These are phyloP conservation scores for Saturnispora sanitii DNA, from an alignment of 805 yeast genomes.

Conservation along the genomic window DNA sequence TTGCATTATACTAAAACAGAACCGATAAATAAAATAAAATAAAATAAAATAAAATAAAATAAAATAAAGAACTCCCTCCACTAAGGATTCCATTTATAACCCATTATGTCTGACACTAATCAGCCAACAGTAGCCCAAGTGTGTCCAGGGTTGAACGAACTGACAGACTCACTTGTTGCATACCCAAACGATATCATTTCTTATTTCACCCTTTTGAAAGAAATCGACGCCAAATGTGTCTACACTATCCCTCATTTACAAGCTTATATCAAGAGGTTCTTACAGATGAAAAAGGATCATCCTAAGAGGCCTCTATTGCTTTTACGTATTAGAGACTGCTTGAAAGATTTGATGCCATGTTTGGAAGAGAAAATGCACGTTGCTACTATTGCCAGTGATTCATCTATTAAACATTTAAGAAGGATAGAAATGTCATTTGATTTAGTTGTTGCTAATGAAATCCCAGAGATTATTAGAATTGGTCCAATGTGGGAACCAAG, in stretches of 20 bases:
- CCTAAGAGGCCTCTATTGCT: slow-evolving; percentile 31
- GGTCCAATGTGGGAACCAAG: slow-evolving; percentile 90
- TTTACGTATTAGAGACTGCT: slow-evolving; percentile 33
- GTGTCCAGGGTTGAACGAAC: slow-evolving; percentile 84
- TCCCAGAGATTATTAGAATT: slow-evolving; percentile 66
- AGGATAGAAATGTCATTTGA: slow-evolving; percentile 78
- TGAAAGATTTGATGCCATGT: slow-evolving; percentile 76
- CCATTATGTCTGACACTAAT: background rate
- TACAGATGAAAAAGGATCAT: slow-evolving; percentile 29
- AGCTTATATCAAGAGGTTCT: slow-evolving; percentile 40
- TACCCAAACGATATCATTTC: slow-evolving; percentile 75
- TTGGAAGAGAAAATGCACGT: slow-evolving; percentile 97
- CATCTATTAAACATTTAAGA: slow-evolving; percentile 53
- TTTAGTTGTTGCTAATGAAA: slow-evolving; percentile 62
- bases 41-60: no score
- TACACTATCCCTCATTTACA: slow-evolving; percentile 60
- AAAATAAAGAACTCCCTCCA: background rate
- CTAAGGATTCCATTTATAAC: background rate
- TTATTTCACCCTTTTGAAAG: slow-evolving; percentile 80
- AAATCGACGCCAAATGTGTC: slow-evolving; percentile 90
- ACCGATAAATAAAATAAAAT: background rate
- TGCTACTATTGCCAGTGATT: slow-evolving; percentile 81
- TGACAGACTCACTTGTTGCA: slow-evolving; percentile 85
- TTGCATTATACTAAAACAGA: background rate
- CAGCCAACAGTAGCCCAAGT: slow-evolving; percentile 29